Evolutionary conservation across 202 grass and related monocot genomes (phyloP).

Genomic region (Digitaria exilis): DNA sequence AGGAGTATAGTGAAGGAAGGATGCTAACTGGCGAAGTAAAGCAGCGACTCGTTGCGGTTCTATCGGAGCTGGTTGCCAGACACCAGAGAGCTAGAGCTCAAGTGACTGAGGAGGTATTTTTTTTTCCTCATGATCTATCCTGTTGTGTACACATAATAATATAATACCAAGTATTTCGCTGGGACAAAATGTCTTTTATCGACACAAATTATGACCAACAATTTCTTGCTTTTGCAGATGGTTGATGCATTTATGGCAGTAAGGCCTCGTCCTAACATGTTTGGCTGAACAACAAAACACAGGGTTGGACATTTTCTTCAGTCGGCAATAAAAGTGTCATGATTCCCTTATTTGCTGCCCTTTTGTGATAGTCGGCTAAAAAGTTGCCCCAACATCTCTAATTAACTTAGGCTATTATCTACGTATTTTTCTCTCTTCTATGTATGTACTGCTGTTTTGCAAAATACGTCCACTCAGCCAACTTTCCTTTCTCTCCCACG

Average conservation of each 20-base stretch:
- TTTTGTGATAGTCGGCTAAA: no score
- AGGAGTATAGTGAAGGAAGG: slow-evolving; percentile 54
- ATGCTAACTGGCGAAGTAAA: background rate
- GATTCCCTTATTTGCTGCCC: no score
- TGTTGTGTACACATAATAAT: background rate
- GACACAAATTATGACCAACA: background rate
- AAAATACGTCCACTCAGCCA: no score
- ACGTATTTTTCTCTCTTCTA: no score
- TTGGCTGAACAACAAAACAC: no score
- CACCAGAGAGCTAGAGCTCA: background rate
- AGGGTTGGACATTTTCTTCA: no score
- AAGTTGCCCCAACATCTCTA: no score
- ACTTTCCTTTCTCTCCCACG: no score
- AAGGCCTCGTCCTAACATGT: slow-evolving; percentile 75
- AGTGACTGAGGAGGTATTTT: background rate
- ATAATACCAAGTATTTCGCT: background rate
- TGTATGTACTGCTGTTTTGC: no score
- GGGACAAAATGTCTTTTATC: background rate
- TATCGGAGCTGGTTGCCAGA: background rate
- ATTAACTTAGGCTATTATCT: no score
- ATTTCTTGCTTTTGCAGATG: slow-evolving; percentile 54
- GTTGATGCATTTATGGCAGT: slow-evolving; percentile 75
- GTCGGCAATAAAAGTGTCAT: no score
- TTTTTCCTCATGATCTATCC: background rate
- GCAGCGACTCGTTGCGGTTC: background rate